These are phyloP conservation scores for Sporothrix sp. DNA, from an alignment of 2,329 filamentous ascomycete genomes.

Conservation along the genomic window DNA sequence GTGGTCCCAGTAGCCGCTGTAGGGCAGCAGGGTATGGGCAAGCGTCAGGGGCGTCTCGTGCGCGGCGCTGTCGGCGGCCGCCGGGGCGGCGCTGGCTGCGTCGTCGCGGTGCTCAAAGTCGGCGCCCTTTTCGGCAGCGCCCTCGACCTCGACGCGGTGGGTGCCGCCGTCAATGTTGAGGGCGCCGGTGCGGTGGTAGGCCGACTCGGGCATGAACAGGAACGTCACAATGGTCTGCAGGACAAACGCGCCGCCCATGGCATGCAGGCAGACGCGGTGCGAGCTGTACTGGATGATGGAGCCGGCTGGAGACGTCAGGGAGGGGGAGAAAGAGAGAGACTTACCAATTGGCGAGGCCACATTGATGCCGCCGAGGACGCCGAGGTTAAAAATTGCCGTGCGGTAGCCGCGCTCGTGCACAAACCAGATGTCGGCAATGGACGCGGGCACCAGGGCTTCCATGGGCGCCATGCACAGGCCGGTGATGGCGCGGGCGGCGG, in stretches of 20 bases:
- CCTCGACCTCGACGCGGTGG: conserved; percentile 9
- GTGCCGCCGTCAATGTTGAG: conserved; percentile 26
- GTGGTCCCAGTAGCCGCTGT: conserved; percentile 30
- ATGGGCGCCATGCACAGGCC: conserved; percentile 31
- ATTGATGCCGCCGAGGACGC: conserved; percentile 33
- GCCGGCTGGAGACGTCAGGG: conserved; percentile 23
- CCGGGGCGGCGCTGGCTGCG: not conserved
- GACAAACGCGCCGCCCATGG: conserved; percentile 32
- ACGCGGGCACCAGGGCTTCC: conserved; percentile 30
- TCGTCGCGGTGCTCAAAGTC: conserved; percentile 11
- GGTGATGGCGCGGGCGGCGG: conserved; percentile 25
- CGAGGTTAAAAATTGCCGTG: conserved; percentile 32
- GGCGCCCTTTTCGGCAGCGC: conserved; percentile 3
- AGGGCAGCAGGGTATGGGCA: conserved; percentile 25
- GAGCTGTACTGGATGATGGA: conserved; percentile 29
- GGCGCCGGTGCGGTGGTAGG: conserved; percentile 24
- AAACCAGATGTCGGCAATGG: conserved; percentile 33
- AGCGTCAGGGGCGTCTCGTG: conserved; percentile 21
- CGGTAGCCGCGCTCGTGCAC: conserved; percentile 34
- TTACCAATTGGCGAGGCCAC: conserved; percentile 30
- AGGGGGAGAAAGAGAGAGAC: not conserved
- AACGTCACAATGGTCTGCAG: conserved; percentile 29
- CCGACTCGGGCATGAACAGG: conserved; percentile 34
- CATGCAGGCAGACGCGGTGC: conserved; percentile 26
- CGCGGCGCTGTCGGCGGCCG: not conserved